Evolutionary conservation across 345 rosid species (phyloP), one percentile per base, ranked within the genome.

Genomic region (Citrus inodora): DNA sequence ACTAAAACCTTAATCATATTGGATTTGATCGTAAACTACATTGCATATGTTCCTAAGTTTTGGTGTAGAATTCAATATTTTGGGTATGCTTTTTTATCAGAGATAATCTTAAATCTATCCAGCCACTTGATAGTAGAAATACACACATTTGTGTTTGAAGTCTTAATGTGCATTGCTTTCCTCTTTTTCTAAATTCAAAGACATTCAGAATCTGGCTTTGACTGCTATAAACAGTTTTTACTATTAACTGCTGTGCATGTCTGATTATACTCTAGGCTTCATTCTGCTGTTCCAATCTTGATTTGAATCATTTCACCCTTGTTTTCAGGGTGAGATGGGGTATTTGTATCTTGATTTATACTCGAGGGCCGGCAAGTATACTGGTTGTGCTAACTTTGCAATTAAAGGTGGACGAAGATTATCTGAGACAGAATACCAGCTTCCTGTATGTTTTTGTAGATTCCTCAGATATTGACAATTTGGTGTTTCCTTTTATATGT

Each of bases 321-420:
- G 62, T n/a, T 82, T 88, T 69, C 86, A 95, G 99, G 99, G 99
- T 73, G 95, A 91, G 83, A 84, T 95, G 73, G 99, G 99, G 64
- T 90, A 84, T 88, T 85, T 93, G 60, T 95, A 92, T 88, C 97
- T 95, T 79, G 99, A 95, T 88, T 82, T 95, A 68, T 91, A 88
- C 80, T 88, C 94, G 4, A 91, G 99, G 84, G 86, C 89, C 70
- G 97, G 90, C 68, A 95, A 93, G 82, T 94, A 93, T 83, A 97
- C 98, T 56, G 94, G 98, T n/a, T 95, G 99, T 89, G 99, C 99
- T 70, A 91, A 89, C 87, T 95, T 95, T 87, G 91, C 98, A 24
- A 89, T 95, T 70, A 89, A 84, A 88, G 99, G 99, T 65, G 97
- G 93, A 48, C 91, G 98, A 21, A 85, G 83, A 65, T 80, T 93